phyloP scores from a whole-genome alignment of 257 asterid species.

The Avicennia marina region DNA sequence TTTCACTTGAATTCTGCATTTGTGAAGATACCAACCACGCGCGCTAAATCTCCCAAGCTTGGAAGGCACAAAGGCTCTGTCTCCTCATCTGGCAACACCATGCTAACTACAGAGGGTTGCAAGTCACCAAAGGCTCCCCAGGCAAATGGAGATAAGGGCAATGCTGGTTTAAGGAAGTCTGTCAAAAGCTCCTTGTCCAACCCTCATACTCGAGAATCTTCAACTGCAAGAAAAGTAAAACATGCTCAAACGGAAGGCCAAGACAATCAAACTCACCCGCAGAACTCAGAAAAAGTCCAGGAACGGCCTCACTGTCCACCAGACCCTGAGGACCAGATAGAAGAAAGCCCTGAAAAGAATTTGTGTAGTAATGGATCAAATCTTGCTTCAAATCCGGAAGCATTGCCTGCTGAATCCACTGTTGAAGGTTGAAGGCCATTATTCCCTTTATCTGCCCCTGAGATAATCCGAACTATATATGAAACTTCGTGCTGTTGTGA shows the following conservation, averaged over 20 bases:
- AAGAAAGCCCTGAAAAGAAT: slow-evolving; percentile 14
- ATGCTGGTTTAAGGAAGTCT: slow-evolving; percentile 24
- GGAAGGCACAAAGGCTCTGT: slow-evolving; percentile 52
- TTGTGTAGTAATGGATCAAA: neutral
- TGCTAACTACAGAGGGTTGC: slow-evolving; percentile 17
- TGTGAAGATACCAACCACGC: slow-evolving; percentile 66
- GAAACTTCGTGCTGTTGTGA: slow-evolving; percentile 22
- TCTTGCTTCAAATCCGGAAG: slow-evolving; percentile 17
- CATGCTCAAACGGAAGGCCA: slow-evolving; percentile 20
- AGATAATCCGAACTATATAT: neutral
- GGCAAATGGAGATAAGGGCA: slow-evolving; percentile 22
- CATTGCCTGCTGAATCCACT: slow-evolving; percentile 27
- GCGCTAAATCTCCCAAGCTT: slow-evolving; percentile 78
- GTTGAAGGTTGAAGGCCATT: slow-evolving; percentile 36
- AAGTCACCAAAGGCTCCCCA: slow-evolving; percentile 35
- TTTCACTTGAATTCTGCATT: neutral
- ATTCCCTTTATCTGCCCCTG: neutral
- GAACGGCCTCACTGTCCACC: slow-evolving; percentile 22
- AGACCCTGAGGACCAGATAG: slow-evolving; percentile 14
- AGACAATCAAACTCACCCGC: neutral
- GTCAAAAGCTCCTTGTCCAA: slow-evolving; percentile 37
- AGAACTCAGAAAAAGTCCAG: slow-evolving; percentile 17
- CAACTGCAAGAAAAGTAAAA: slow-evolving; percentile 30
- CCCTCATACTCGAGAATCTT: slow-evolving; percentile 26
- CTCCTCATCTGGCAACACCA: slow-evolving; percentile 22